Evolutionary conservation across 352 stramenopile species (phyloP).

Genomic region (Albugo laibachii): DNA sequence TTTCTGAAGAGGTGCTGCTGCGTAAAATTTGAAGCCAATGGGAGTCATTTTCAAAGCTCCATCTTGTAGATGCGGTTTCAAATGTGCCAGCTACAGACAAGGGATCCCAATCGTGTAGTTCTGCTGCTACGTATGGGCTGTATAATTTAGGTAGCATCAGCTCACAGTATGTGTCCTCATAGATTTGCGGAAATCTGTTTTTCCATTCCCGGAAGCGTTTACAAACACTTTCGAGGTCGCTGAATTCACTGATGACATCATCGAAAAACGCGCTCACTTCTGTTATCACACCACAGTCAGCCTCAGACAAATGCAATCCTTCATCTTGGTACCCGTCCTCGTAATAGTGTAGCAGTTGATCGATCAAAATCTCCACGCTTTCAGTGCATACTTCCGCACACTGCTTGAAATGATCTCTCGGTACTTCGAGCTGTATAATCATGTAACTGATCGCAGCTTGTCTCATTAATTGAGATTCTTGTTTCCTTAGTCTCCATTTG

Average conservation of each 20-base stretch:
- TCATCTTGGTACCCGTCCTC: slow-evolving; percentile 3
- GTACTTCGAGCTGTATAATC: background rate
- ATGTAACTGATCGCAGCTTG: background rate
- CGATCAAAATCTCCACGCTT: background rate
- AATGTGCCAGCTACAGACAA: slow-evolving; percentile 13
- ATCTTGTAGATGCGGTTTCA: slow-evolving; percentile 6
- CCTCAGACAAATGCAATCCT: slow-evolving; percentile 5
- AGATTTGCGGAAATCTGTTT: slow-evolving; percentile 39
- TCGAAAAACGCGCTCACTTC: slow-evolving; percentile 11
- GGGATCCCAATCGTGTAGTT: slow-evolving; percentile 48
- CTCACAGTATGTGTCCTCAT: slow-evolving; percentile 39
- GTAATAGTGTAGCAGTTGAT: background rate
- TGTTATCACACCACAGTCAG: no score
- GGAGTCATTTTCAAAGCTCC: slow-evolving; percentile 16
- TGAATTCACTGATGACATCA: slow-evolving; percentile 50
- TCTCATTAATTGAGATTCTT: slow-evolving; percentile 1
- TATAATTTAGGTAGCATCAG: slow-evolving; percentile 38
- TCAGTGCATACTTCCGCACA: slow-evolving; percentile 12
- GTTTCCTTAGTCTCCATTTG: slow-evolving; percentile 2
- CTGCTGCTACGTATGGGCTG: slow-evolving; percentile 33
- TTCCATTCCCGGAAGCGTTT: slow-evolving; percentile 52
- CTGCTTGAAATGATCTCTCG: background rate
- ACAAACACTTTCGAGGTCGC: slow-evolving; percentile 32
- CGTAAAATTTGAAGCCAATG: slow-evolving; percentile 28
- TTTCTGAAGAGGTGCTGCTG: slow-evolving; percentile 7